Percentiles rank a stretch among this genome's conserved stretches.
These are phyloP conservation scores for Daldinia loculata DNA, from an alignment of 495 filamentous ascomycete genomes.

Conservation along the genomic window DNA sequence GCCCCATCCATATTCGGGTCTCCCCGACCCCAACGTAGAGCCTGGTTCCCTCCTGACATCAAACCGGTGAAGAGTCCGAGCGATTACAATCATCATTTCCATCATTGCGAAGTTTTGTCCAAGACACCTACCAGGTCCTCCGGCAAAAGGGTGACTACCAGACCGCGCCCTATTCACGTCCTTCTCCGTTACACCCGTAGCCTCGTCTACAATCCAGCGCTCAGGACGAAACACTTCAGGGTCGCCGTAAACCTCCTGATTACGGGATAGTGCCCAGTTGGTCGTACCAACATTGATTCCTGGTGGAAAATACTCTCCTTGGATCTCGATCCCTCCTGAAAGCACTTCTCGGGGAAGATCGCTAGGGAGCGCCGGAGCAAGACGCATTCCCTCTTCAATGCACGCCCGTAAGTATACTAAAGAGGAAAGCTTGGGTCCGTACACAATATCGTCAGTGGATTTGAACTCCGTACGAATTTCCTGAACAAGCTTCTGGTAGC, in stretches of 20 bases:
- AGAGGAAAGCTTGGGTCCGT: conserved; percentile 31
- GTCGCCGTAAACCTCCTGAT: conserved; percentile 57
- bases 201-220: conserved; percentile 56
- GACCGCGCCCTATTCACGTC: conserved; percentile 2
- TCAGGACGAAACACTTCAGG: conserved; percentile 56
- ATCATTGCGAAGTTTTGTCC: conserved; percentile 47
- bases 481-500: conserved; percentile 49
- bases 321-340: conserved; percentile 58
- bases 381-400: conserved; percentile 69
- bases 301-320: conserved; percentile 59
- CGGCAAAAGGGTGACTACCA: conserved; percentile 33
- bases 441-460: conserved; percentile 56
- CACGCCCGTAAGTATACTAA: conserved; percentile 67
- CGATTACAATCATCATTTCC: conserved; percentile 42
- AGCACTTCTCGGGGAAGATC: conserved; percentile 67
- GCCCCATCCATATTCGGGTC: conserved; percentile 10
- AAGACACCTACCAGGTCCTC: conserved; percentile 42
- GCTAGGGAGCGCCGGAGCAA: conserved; percentile 64
- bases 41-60: conserved; percentile 24
- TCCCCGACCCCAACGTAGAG: conserved; percentile 21
- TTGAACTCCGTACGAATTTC: conserved; percentile 60
- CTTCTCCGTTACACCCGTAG: conserved; percentile 9
- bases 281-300: conserved; percentile 65
- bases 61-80: conserved; percentile 24
- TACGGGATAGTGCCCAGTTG: conserved; percentile 61